Conservation (phyloP, 2,329 filamentous ascomycete species). For the Orbilia blumenaviensis region DNA sequence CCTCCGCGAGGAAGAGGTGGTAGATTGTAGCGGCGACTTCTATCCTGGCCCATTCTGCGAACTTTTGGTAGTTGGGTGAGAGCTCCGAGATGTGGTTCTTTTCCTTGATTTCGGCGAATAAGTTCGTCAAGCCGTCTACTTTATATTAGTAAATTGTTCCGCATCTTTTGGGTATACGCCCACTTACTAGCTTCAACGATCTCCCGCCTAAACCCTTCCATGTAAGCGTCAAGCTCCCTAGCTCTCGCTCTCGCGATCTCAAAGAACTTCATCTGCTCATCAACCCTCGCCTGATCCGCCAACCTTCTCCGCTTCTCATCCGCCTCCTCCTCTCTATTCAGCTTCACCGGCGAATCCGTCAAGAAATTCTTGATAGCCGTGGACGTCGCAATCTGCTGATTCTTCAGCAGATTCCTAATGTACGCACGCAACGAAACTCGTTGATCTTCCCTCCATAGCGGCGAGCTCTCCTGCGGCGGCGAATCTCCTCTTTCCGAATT, state of each 20-base stretch:
- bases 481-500: slow-evolving; percentile 45
- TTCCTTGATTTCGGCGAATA: slow-evolving; percentile 91
- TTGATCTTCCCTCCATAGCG: slow-evolving; percentile 85
- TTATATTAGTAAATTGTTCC: not conserved
- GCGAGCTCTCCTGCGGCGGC: slow-evolving; percentile 53
- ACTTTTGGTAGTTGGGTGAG: slow-evolving; percentile 95
- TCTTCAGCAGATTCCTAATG: slow-evolving; percentile 83
- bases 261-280: slow-evolving; percentile 94
- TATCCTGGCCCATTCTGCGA: slow-evolving; percentile 96
- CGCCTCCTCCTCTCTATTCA: slow-evolving; percentile 81
- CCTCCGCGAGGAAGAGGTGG: slow-evolving; percentile 94
- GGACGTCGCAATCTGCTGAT: slow-evolving; percentile 82
- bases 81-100: slow-evolving; percentile 88
- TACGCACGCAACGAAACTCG: slow-evolving; percentile 91
- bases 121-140: slow-evolving; percentile 81
- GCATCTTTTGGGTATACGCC: not conserved
- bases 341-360: slow-evolving; percentile 73
- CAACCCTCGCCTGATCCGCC: slow-evolving; percentile 85
- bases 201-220: slow-evolving; percentile 80
- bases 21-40: slow-evolving; percentile 97
- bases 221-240: slow-evolving; percentile 93
- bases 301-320: slow-evolving; percentile 82
- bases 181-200: slow-evolving; percentile 75
- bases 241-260: slow-evolving; percentile 91
- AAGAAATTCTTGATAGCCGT: slow-evolving; percentile 87